Base-by-base conservation (phyloP, 306 rosid species). In the Luffa acutangula region DNA sequence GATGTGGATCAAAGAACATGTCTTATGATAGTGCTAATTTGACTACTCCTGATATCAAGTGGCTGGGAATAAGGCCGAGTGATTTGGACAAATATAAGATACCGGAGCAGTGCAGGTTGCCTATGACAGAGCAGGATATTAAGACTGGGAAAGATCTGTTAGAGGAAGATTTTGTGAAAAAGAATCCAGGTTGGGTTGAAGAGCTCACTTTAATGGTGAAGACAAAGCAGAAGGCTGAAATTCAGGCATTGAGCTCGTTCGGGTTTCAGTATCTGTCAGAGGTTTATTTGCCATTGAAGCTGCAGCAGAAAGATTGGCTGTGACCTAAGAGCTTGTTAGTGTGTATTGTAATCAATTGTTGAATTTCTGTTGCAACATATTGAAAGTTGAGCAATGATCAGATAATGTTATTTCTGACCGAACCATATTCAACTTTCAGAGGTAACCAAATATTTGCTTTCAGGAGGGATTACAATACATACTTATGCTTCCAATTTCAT, bases 171-270 rank as follows among this genome's bases (percentile, higher is more conserved):
- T 92, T 94, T 80, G 97, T 92, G 48, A 94, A 94, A 85, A 94
- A 94, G 87, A 94, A 94, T 85, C 97, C 98, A 0, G 94, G 91
- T 15, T 94, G 97, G 98, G 98, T 94, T 58, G 97, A 92, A 76
- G 98, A 94, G 82, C 86, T 94, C 70, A 79, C 87, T 2, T 88
- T 94, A 85, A 94, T 94, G 98, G 96, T 94, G 87, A 94, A 94
- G 80, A 92, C 94, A 12, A 90, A 89, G 92, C 97, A 94, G 84
- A 94, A 94, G 91, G 98, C 97, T 8, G 98, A 94, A 78, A 94
- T 94, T 86, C 98, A 94, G 85, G 98, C 98, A 43, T 81, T 94
- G 87, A 92, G 98, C 77, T 39, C 96, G 4, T 94, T 94, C 14
- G 96, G 98, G 41, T 94, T 94, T 71, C 98, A 94, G 81, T 94